phyloP scores from a whole-genome alignment of 441 rosid genomes.

The Populus tomentosa region DNA sequence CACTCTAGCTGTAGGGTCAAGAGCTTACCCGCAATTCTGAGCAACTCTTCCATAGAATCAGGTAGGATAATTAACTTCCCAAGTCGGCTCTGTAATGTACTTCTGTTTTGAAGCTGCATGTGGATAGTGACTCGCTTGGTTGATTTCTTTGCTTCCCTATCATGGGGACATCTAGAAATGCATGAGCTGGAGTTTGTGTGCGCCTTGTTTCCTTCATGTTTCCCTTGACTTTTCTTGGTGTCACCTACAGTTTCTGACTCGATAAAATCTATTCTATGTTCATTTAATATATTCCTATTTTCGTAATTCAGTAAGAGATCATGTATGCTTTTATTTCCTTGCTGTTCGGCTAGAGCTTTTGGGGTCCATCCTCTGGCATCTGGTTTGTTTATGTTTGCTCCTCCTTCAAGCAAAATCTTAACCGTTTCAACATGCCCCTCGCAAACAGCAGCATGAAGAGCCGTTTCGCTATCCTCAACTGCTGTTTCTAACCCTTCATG shows the following conservation, averaged over 20 bases:
- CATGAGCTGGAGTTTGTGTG: constrained; percentile 27
- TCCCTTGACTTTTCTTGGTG: constrained; percentile 21
- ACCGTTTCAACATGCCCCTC: constrained; percentile 55
- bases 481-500: constrained; percentile 19
- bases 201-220: constrained; percentile 24
- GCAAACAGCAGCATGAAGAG: constrained; percentile 43
- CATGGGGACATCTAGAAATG: constrained; percentile 18
- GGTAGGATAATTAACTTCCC: constrained; percentile 79
- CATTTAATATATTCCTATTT: constrained; percentile 34
- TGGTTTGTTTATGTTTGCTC: constrained; percentile 39
- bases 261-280: constrained; percentile 48
- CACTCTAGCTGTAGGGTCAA: constrained; percentile 19
- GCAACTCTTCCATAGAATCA: constrained; percentile 68
- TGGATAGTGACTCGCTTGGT: constrained; percentile 78
- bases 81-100: constrained; percentile 25
- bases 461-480: constrained; percentile 40
- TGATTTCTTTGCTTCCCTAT: constrained; percentile 23
- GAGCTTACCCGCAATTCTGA: constrained; percentile 75
- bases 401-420: constrained; percentile 49
- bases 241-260: constrained; percentile 30
- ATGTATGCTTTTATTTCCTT: constrained; percentile 40
- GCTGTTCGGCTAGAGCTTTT: constrained; percentile 50
- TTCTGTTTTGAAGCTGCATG: constrained; percentile 39
- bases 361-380: constrained; percentile 49
- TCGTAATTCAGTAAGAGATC: constrained; percentile 47